Conservation (phyloP, 192 early-diverging fungal genomes). For the Lunasporangiospora selenospora region DNA sequence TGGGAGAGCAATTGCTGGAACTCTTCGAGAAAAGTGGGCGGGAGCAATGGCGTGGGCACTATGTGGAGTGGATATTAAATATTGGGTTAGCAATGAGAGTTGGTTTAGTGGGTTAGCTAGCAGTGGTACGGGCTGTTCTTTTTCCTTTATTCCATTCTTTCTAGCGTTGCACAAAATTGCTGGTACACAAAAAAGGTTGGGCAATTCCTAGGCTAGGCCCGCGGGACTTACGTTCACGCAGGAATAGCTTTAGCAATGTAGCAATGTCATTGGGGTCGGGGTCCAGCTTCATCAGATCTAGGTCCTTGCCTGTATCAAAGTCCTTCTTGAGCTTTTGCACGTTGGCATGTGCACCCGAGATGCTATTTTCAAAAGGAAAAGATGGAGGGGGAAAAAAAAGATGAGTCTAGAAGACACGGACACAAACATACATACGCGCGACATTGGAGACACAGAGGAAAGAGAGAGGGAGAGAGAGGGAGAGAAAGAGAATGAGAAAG, state of each 20-base stretch:
- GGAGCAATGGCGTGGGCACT: conserved; percentile 61
- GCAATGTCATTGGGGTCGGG: conserved; percentile 66
- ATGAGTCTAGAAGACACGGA: not conserved
- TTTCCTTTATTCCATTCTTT: too few relatives aligned
- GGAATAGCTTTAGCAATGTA: conserved; percentile 63
- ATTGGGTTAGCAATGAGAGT: too few relatives aligned
- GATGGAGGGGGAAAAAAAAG: not conserved
- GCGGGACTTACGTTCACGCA: conserved; percentile 65
- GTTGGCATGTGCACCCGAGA: conserved; percentile 56
- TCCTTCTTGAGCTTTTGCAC: conserved; percentile 57
- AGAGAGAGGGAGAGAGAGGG: not conserved
- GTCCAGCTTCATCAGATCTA: conserved; percentile 49
- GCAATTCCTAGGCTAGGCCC: too few relatives aligned
- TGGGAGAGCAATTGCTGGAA: conserved; percentile 49
- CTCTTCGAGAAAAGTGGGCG: conserved; percentile 50
- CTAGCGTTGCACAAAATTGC: too few relatives aligned
- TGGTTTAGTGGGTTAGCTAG: too few relatives aligned
- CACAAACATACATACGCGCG: not conserved
- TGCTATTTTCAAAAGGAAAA: conserved; percentile 25
- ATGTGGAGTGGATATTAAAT: not conserved
- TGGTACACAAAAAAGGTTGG: too few relatives aligned
- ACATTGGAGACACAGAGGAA: not conserved
- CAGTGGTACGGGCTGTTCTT: too few relatives aligned
- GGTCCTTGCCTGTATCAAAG: conserved; percentile 60
- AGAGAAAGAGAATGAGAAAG: not conserved